Evolutionary conservation across 1,284 basidiomycete genomes (phyloP), one percentile per base, ranked within the genome.

Genomic region (Ceratobasidium sp.): DNA sequence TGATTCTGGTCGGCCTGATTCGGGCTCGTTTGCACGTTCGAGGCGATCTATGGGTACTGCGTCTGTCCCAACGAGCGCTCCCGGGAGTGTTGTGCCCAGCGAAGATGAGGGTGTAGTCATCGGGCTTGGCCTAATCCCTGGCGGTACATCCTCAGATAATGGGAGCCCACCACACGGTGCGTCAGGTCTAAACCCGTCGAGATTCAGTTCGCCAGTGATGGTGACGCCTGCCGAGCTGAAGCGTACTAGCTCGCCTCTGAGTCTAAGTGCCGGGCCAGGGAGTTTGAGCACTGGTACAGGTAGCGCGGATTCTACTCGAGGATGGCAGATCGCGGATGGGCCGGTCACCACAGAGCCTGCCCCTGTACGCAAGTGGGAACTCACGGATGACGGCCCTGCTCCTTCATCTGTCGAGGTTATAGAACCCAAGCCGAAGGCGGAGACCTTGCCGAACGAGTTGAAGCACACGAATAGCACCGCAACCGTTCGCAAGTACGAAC

Each of bases 281-380:
- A 48, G 65, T 32, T 18, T 67, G 46, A 67, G 64, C n/a, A 67
- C 50, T 43, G 64, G 50, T 23, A 26, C 58, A 14, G 64, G 50
- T 6, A 55, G 64, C 34, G 26, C 65, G 10, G 65, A 58, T 34
- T 70, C 65, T 3, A 28, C 65, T 16, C 53, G 48, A 23, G 53
- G 65, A 3, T 70, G 65, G 65, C 65, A 70, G 26, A 52, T 70
- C 28, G 65, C 65, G 23, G 65, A 70, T 57, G 65, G 53, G 3
- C 65, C 65, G 21, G 43, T 58, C 16, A 57, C 65, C 18, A 26
- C 65, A n/a, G 65, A 70, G 28, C 53, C 65, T 26, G 65, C 53
- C 41, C 65, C 36, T 2, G 65, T 70, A 18, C 65, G 65, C 39
- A 70, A 70, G 32, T 70, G 65, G 65, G 65, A 70, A 28, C 43